Evolutionary conservation across 2,329 filamentous ascomycete species (phyloP).

Genomic region (Rhinocladiella mackenziei): DNA sequence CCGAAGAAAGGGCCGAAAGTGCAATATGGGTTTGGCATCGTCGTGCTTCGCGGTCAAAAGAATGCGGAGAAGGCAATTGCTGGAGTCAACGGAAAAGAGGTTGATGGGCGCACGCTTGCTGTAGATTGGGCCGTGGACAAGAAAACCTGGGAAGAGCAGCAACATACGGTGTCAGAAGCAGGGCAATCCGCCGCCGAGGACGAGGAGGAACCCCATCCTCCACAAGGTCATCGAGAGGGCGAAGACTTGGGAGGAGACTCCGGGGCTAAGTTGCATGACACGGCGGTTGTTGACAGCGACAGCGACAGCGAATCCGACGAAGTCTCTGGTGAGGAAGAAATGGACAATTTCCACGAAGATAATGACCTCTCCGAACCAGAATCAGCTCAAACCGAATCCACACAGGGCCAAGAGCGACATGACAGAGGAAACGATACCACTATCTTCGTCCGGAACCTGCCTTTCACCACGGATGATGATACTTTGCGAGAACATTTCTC

Average conservation of each 20-base stretch:
- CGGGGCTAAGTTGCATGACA: constrained; percentile 12
- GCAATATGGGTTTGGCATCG: constrained; percentile 86
- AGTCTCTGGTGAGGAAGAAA: constrained; percentile 43
- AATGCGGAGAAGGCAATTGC: constrained; percentile 88
- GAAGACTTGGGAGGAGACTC: constrained; percentile 57
- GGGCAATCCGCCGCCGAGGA: constrained; percentile 35
- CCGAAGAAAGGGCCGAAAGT: constrained; percentile 61
- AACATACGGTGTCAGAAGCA: constrained; percentile 39
- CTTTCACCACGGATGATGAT: constrained; percentile 81
- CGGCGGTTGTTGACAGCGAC: constrained; percentile 33
- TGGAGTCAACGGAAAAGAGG: constrained; percentile 78
- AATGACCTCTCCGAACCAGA: constrained; percentile 43
- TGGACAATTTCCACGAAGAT: constrained; percentile 42
- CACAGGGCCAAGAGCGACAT: constrained; percentile 45
- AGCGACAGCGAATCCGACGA: constrained; percentile 39
- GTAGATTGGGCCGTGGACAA: constrained; percentile 98
- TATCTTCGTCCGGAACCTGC: constrained; percentile 88
- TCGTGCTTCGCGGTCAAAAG: constrained; percentile 79
- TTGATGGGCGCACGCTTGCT: constrained; percentile 82
- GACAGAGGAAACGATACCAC: constrained; percentile 52
- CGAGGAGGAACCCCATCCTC: constrained; percentile 33
- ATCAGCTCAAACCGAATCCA: constrained; percentile 41
- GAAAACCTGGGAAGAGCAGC: constrained; percentile 70
- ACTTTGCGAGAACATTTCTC: constrained; percentile 78
- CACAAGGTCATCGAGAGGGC: no score